These are phyloP conservation scores for Talaromyces borbonicus DNA, from an alignment of 495 filamentous ascomycete species.

Conservation along the genomic window DNA sequence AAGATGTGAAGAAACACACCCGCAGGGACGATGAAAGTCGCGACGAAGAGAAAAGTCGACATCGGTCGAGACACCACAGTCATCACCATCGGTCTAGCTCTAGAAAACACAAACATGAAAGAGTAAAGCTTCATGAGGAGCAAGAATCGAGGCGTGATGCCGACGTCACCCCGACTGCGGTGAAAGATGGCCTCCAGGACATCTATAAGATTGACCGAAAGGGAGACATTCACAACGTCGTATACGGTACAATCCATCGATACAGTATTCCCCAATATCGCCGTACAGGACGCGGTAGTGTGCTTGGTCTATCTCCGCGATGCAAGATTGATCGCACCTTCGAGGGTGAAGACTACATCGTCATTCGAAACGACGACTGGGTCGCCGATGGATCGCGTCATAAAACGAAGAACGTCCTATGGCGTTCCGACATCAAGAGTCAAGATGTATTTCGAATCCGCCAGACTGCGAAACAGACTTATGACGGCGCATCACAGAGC, in stretches of 20 bases:
- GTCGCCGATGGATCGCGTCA: conserved; percentile 14
- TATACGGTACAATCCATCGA: conserved; percentile 50
- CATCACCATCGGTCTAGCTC: conserved; percentile 19
- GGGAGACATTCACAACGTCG: conserved; percentile 52
- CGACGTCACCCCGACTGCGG: not conserved
- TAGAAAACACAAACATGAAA: conserved; percentile 12
- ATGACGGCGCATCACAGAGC: conserved; percentile 23
- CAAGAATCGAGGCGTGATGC: not conserved
- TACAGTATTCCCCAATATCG: conserved; percentile 52
- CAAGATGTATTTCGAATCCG: conserved; percentile 18
- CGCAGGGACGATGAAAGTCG: conserved; percentile 12
- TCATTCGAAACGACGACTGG: conserved; percentile 26
- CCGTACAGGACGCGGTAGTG: conserved; percentile 46
- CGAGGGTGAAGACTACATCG: conserved; percentile 34
- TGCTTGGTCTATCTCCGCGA: conserved; percentile 42
- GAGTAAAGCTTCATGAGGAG: not conserved
- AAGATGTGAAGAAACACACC: conserved; percentile 10
- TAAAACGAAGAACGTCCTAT: conserved; percentile 18
- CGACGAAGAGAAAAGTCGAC: conserved; percentile 17
- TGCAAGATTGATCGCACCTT: conserved; percentile 45
- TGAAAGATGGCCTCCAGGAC: conserved; percentile 13
- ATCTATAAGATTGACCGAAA: conserved; percentile 42
- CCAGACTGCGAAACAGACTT: conserved; percentile 11
- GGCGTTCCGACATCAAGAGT: conserved; percentile 10
- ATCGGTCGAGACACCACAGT: conserved; percentile 16